Percentiles rank a stretch among this genome's conserved stretches.
Evolutionary conservation across 129 eudicot species (phyloP).

Genomic region (Helichrysum umbraculigerum): DNA sequence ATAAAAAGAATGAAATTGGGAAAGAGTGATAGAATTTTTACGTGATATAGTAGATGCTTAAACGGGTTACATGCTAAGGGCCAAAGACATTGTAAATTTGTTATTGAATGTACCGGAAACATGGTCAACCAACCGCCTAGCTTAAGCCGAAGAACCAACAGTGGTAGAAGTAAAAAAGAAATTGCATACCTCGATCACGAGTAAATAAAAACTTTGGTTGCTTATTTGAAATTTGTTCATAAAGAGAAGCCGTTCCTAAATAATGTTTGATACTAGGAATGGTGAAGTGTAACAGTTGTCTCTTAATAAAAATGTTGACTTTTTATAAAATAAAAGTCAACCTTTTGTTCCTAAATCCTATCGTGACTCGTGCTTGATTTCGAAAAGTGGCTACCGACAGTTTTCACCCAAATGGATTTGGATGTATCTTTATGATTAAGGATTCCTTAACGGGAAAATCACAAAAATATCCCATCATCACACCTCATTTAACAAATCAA

Average conservation of each 20-base stretch:
- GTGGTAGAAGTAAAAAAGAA: neutral
- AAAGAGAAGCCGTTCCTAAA: neutral
- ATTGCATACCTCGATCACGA: neutral
- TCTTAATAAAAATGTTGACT: slow-evolving; percentile 26
- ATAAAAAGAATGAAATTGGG: too few relatives aligned
- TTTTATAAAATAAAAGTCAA: slow-evolving; percentile 25
- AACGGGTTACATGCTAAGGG: too few relatives aligned
- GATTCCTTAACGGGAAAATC: too few relatives aligned
- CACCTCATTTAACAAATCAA: too few relatives aligned
- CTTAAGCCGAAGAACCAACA: too few relatives aligned
- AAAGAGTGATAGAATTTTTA: too few relatives aligned
- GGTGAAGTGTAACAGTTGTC: slow-evolving; percentile 13
- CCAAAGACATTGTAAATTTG: too few relatives aligned
- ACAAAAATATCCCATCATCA: too few relatives aligned
- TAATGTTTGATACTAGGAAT: neutral
- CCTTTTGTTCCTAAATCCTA: slow-evolving; percentile 17
- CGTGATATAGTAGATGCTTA: too few relatives aligned
- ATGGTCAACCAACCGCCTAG: too few relatives aligned
- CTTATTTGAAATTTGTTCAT: neutral
- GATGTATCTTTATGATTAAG: slow-evolving; percentile 16
- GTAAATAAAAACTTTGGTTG: neutral
- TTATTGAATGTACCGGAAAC: too few relatives aligned
- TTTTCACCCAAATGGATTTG: slow-evolving; percentile 14
- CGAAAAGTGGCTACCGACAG: slow-evolving; percentile 31
- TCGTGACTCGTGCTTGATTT: slow-evolving; percentile 29